phyloP scores from a whole-genome alignment of 805 yeast genomes.

The Brettanomyces naardenensis region DNA sequence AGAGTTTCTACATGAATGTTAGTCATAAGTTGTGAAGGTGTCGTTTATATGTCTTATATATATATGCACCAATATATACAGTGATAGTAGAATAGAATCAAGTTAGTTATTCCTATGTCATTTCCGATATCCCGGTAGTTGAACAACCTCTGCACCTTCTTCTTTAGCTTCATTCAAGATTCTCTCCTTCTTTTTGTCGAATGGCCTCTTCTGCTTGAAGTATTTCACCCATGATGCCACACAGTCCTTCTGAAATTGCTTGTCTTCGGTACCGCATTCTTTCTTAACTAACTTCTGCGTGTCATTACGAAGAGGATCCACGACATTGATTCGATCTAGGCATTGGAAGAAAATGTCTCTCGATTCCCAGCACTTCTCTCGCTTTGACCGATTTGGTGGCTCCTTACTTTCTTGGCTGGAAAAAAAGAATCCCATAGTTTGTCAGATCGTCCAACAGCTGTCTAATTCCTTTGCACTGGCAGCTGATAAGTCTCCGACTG shows the following conservation, averaged over 20 bases:
- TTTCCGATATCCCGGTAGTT: slow-evolving; percentile 20
- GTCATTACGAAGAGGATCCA: slow-evolving; percentile 56
- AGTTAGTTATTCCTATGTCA: slow-evolving; percentile 2
- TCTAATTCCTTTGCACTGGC: no score
- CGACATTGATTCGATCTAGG: slow-evolving; percentile 57
- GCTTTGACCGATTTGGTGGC: slow-evolving; percentile 49
- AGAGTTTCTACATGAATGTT: slow-evolving; percentile 54
- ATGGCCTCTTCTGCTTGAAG: slow-evolving; percentile 83
- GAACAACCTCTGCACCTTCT: slow-evolving; percentile 43
- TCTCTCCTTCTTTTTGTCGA: slow-evolving; percentile 61
- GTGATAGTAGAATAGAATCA: not conserved
- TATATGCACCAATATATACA: not conserved
- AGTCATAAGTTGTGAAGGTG: slow-evolving; percentile 29
- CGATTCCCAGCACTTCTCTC: slow-evolving; percentile 84
- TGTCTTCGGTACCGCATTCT: slow-evolving; percentile 50
- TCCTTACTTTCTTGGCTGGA: slow-evolving; percentile 24
- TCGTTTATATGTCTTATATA: not conserved
- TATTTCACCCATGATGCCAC: slow-evolving; percentile 83
- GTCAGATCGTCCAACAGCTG: no score
- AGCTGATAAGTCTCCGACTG: no score
- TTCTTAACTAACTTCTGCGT: slow-evolving; percentile 31
- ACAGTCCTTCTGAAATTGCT: slow-evolving; percentile 65
- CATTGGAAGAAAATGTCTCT: slow-evolving; percentile 76
- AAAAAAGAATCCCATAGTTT: slow-evolving; percentile 30
- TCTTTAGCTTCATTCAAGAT: slow-evolving; percentile 65